These are phyloP conservation scores for Mucor saturninus DNA, from an alignment of 371 early-diverging fungal genomes.

Conservation along the genomic window DNA sequence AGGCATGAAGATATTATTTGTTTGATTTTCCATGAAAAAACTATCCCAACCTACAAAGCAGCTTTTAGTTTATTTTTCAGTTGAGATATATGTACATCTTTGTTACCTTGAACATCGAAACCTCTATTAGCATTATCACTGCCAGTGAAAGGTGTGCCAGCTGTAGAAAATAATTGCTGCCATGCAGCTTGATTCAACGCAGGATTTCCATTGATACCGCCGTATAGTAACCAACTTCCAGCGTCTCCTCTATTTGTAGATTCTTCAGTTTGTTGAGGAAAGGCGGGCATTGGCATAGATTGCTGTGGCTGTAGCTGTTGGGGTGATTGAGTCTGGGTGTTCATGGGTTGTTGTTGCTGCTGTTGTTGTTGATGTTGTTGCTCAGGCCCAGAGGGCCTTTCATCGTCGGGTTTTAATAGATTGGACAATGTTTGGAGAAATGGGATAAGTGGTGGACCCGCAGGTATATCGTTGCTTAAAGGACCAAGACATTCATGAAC, in stretches of 20 bases:
- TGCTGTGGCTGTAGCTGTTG: not conserved
- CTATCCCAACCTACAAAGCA: constrained; percentile 23
- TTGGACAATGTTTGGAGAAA: constrained; percentile 38
- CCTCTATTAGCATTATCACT: constrained; percentile 17
- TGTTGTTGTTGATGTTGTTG: constrained; percentile 14
- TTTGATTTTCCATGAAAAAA: constrained; percentile 25
- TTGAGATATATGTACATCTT: not conserved
- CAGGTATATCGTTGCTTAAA: constrained; percentile 37
- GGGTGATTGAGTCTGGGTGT: not conserved
- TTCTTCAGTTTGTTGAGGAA: not conserved
- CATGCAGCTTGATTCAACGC: constrained; percentile 37
- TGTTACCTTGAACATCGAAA: constrained; percentile 24
- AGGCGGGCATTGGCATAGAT: no score
- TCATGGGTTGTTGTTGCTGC: constrained; percentile 1
- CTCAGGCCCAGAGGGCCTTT: not conserved
- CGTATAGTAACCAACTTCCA: constrained; percentile 23
- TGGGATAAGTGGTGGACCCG: constrained; percentile 37
- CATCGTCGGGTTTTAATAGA: constrained; percentile 9
- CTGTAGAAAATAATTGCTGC: constrained; percentile 47
- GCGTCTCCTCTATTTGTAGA: not conserved
- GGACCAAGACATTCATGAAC: constrained; percentile 40
- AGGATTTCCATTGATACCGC: not conserved
- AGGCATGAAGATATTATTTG: constrained; percentile 20
- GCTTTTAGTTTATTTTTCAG: no score
- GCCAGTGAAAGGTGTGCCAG: constrained; percentile 40